phyloP scores from a whole-genome alignment of 2,329 filamentous ascomycete genomes.

The Albifimbria verrucaria region DNA sequence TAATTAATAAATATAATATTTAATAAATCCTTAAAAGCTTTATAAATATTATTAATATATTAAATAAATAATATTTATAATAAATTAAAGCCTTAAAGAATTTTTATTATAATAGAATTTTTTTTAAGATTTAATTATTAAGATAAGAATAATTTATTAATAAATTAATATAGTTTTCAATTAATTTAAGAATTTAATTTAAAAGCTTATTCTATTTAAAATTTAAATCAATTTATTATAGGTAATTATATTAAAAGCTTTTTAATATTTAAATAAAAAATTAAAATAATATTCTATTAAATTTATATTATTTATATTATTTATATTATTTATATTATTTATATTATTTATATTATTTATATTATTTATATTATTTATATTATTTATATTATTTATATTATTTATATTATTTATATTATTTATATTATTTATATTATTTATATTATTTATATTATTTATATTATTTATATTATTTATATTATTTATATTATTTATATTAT shows the following conservation, averaged over 20 bases:
- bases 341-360: too few relatives aligned
- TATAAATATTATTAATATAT: not conserved
- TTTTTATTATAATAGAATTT: constrained; percentile 4
- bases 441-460: not conserved
- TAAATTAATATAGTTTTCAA: constrained; percentile 2
- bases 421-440: not conserved
- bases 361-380: not conserved
- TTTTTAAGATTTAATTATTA: too few relatives aligned
- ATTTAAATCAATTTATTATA: not conserved
- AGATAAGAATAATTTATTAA: not conserved
- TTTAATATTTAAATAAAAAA: not conserved
- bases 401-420: not conserved
- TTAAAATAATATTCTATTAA: not conserved
- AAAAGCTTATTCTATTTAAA: not conserved
- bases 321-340: constrained; percentile 5
- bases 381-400: not conserved
- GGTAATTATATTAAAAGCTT: not conserved
- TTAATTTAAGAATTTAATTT: constrained; percentile 1
- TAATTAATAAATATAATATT: not conserved
- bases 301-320: not conserved
- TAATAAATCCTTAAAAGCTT: not conserved
- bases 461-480: not conserved
- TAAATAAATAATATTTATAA: constrained; percentile 1
- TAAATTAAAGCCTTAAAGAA: not conserved
- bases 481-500: not conserved